Conservation (phyloP, 163 green algal genomes). For the Picocystis sp. region DNA sequence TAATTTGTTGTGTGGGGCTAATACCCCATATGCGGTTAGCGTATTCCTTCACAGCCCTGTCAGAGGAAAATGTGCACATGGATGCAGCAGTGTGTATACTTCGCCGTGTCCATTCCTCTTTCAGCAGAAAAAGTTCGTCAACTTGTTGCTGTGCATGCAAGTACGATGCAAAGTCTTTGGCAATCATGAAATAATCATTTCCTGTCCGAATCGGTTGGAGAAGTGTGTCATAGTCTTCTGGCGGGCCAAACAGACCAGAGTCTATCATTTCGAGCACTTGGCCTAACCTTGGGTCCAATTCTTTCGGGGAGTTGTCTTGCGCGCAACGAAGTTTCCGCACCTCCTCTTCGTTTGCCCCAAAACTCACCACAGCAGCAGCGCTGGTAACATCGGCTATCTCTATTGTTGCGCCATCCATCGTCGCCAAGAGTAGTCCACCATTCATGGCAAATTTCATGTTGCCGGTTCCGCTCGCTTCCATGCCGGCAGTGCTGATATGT, state of each 20-base stretch:
- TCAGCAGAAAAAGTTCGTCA: conserved; percentile 7
- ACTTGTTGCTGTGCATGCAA: conserved; percentile 16
- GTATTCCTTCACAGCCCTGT: conserved; percentile 16
- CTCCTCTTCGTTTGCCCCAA: conserved; percentile 15
- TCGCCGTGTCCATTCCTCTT: conserved; percentile 11
- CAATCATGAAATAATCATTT: conserved; percentile 28
- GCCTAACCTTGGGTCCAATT: not conserved
- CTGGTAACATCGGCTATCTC: conserved; percentile 30
- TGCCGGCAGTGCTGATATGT: conserved; percentile 28
- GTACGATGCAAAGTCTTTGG: conserved; percentile 27
- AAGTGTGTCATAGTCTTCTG: conserved; percentile 16
- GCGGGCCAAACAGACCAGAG: conserved; percentile 17
- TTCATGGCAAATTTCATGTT: conserved; percentile 48
- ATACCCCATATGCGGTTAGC: conserved; percentile 14
- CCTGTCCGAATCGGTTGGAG: conserved; percentile 12
- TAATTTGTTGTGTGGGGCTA: conserved; percentile 4
- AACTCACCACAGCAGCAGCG: conserved; percentile 27
- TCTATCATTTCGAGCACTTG: conserved; percentile 9
- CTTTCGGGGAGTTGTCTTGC: not conserved
- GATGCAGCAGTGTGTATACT: conserved; percentile 3
- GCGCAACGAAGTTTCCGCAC: not conserved
- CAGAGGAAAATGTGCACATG: conserved; percentile 15
- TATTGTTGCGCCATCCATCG: conserved; percentile 31
- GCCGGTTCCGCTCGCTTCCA: conserved; percentile 27
- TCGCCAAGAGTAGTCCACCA: conserved; percentile 28